These are phyloP conservation scores for Populus hybrid DNA, from an alignment of 441 rosid genomes.

Conservation along the genomic window DNA sequence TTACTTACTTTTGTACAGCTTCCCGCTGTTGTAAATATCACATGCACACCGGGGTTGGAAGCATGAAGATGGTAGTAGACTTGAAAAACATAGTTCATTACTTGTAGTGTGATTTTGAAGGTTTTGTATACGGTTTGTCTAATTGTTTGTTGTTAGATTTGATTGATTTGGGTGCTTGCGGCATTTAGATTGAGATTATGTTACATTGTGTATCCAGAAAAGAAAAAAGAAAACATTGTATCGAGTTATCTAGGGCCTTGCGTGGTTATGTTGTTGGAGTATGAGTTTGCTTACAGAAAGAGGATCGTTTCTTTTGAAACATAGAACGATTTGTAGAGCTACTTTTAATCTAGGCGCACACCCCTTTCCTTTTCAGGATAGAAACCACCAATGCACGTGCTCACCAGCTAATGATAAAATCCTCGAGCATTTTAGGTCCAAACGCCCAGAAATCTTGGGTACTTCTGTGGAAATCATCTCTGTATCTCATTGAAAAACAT, in stretches of 20 bases:
- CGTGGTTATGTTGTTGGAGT: not conserved
- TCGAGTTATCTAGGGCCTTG: not conserved
- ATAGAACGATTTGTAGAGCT: not conserved
- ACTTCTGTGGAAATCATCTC: too few relatives aligned
- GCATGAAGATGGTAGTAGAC: conserved; percentile 12
- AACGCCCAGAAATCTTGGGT: too few relatives aligned
- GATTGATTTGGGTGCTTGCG: not conserved
- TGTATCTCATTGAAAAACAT: too few relatives aligned
- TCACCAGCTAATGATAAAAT: too few relatives aligned
- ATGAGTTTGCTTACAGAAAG: too few relatives aligned
- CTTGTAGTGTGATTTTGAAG: conserved; percentile 3
- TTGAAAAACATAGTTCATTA: conserved; percentile 1
- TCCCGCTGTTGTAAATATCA: conserved; percentile 25
- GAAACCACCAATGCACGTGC: too few relatives aligned
- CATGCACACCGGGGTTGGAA: conserved; percentile 7
- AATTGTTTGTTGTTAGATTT: not conserved
- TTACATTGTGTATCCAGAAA: not conserved
- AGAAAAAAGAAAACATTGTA: not conserved
- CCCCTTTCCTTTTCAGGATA: not conserved
- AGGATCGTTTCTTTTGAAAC: too few relatives aligned
- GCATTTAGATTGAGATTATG: not conserved
- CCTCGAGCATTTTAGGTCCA: too few relatives aligned
- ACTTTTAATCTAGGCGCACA: not conserved
- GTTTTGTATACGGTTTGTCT: not conserved
- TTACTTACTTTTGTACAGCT: conserved; percentile 1